Evolutionary conservation across 2,329 filamentous ascomycete species (phyloP).

Genomic region (Aspergillus brunneoviolaceus): DNA sequence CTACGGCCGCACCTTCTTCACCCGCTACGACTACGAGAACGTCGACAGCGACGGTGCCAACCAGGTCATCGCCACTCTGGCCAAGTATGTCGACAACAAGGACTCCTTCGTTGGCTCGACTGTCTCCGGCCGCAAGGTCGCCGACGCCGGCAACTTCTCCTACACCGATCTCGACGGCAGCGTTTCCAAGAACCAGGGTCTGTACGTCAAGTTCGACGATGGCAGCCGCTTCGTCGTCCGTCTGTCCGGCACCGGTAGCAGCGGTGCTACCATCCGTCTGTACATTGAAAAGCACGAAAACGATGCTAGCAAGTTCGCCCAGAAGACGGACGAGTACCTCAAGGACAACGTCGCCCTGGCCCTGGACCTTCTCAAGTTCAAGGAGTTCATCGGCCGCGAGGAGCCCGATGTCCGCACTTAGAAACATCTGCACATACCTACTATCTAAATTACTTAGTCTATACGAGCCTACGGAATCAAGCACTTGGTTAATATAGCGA

Average conservation of each 20-base stretch:
- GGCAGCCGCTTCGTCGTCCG: constrained; percentile 94
- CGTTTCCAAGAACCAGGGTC: constrained; percentile 91
- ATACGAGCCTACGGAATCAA: not conserved
- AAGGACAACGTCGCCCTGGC: constrained; percentile 85
- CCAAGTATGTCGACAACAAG: constrained; percentile 71
- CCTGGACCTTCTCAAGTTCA: constrained; percentile 81
- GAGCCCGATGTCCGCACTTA: constrained; percentile 97
- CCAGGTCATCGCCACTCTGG: constrained; percentile 81
- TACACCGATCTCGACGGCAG: constrained; percentile 99
- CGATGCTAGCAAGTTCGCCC: constrained; percentile 72
- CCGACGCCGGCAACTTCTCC: constrained; percentile 91
- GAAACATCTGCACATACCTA: not conserved
- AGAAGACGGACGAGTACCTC: constrained; percentile 91
- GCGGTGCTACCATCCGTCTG: constrained; percentile 91
- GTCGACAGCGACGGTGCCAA: constrained; percentile 87
- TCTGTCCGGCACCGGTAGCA: constrained; percentile 90
- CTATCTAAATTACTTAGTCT: not conserved
- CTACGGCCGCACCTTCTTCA: constrained; percentile 98
- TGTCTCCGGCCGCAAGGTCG: constrained; percentile 77
- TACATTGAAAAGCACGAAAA: constrained; percentile 95
- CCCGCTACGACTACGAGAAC: constrained; percentile 96
- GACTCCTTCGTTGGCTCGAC: constrained; percentile 79
- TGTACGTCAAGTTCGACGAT: constrained; percentile 91
- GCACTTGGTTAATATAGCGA: not conserved
- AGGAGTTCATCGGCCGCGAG: constrained; percentile 87